Base-by-base conservation (phyloP, 176 grass and related monocot genomes). In the Puya raimondii region DNA sequence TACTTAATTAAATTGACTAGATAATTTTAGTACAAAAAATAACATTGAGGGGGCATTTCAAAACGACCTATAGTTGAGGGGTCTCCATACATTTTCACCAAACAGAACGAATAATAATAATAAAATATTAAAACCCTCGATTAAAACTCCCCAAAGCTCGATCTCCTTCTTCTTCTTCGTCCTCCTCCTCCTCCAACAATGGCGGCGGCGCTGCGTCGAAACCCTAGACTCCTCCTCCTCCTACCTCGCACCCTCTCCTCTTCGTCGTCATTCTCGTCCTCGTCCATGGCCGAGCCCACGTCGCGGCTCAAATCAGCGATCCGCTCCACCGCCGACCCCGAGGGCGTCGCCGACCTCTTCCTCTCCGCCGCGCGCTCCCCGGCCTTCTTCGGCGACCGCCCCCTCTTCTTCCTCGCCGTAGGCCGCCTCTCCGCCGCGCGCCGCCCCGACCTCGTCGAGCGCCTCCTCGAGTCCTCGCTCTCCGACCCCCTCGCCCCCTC, bases 141-240 rank as follows among this genome's bases (percentile, higher is more conserved):
- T 42, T 42, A 42, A 42, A 42, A 42, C 33, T 42, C 33, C 3
- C 29, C 29, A 33, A 29, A 33, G 4, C 29, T 33, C 29, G 29
- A 33, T 33, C 29, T 33, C 4, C 4, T 88, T 88, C 74, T 2
- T 26, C 25, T 67, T 79, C 61, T 64, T 87, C 77, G 4, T 21
- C 29, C 14, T 47, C 33, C 27, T 42, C 64, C 15, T 67, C 29
- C 65, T 47, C 33, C 48, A 33, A 33, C 65, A 20, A n/a, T 17
- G 53, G 13, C 16, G 65, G 65, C 26, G 65, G 65, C 65, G 26
- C 15, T 49, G n/a, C 65, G 65, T 67, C 65, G 65, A 17, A 67
- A 20, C 65, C 14, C 65, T 67, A 67, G 65, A 67, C 10, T 67
- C 65, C 65, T 67, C 33, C 16, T 49, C 29, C 29, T n/a, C 27